These are phyloP conservation scores for Pichia paraexigua DNA, from an alignment of 805 yeast genomes.

Conservation along the genomic window DNA sequence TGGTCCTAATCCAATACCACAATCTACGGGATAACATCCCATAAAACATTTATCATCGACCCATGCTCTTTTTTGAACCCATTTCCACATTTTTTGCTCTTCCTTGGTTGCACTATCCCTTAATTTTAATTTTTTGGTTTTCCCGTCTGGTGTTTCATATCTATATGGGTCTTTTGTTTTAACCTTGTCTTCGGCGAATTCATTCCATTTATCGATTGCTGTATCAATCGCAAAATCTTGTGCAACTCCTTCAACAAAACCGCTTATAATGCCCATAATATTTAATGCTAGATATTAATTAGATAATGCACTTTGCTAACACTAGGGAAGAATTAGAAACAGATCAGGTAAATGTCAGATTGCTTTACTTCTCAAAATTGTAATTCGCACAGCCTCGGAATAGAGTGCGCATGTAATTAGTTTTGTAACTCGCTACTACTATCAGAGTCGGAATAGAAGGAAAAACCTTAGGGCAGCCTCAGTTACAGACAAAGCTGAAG, in stretches of 20 bases:
- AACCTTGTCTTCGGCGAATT: slow-evolving; percentile 56
- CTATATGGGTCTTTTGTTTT: slow-evolving; percentile 62
- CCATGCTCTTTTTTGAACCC: slow-evolving; percentile 77
- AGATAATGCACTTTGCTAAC: too few species aligned
- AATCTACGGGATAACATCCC: slow-evolving; percentile 68
- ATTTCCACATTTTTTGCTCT: slow-evolving; percentile 65
- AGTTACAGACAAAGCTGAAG: too few species aligned
- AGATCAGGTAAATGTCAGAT: not conserved
- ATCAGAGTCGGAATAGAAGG: too few species aligned
- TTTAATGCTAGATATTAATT: not conserved
- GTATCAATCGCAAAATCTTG: slow-evolving; percentile 9
- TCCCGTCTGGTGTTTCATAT: slow-evolving; percentile 42
- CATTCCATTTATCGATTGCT: slow-evolving; percentile 52
- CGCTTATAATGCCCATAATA: not conserved
- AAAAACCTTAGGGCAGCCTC: too few species aligned
- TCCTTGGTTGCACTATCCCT: slow-evolving; percentile 49
- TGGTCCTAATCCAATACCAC: slow-evolving; percentile 77
- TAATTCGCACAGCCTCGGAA: not conserved
- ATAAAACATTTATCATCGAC: slow-evolving; percentile 73
- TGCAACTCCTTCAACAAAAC: slow-evolving; percentile 11
- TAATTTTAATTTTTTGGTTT: slow-evolving; percentile 47
- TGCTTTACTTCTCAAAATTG: too few species aligned
- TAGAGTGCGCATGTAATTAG: too few species aligned
- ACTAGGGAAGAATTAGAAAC: too few species aligned
- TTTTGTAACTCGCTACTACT: too few species aligned